Conservation (phyloP, 345 rosid genomes). For the Dovyalis caffra region DNA sequence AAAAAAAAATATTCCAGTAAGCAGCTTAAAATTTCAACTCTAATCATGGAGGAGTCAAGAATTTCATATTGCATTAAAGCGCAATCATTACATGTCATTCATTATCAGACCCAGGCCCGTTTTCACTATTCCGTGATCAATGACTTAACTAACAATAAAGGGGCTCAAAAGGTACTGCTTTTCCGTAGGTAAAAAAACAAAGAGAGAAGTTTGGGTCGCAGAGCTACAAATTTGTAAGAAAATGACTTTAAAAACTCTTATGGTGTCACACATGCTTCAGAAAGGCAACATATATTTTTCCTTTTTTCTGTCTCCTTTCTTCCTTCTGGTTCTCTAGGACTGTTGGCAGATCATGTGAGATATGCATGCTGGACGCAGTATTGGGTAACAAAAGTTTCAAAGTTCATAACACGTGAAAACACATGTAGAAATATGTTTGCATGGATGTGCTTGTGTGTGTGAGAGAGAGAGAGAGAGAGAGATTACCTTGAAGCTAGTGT, state of each 20-base stretch:
- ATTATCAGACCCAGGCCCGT: too few species aligned
- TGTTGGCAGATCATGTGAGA: background rate
- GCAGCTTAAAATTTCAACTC: background rate
- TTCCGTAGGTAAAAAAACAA: background rate
- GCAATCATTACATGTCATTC: too few species aligned
- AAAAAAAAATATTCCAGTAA: too few species aligned
- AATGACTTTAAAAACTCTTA: background rate
- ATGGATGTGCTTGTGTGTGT: too few species aligned
- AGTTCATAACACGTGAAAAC: background rate
- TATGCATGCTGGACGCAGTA: background rate
- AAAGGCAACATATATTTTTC: background rate
- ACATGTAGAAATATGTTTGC: background rate
- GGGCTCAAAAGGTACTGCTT: background rate
- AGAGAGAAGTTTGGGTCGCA: background rate
- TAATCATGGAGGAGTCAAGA: too few species aligned
- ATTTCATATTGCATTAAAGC: too few species aligned
- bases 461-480: conserved; percentile 21
- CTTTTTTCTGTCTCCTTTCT: too few species aligned
- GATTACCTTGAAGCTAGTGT: conserved; percentile 71
- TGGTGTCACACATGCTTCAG: background rate
- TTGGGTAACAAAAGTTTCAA: background rate
- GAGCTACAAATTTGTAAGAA: background rate
- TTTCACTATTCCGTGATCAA: too few species aligned
- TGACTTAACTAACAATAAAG: too few species aligned
- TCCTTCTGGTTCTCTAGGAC: background rate